Conservation (phyloP, 768 basidiomycete genomes). For the Tricholoma terreum region DNA sequence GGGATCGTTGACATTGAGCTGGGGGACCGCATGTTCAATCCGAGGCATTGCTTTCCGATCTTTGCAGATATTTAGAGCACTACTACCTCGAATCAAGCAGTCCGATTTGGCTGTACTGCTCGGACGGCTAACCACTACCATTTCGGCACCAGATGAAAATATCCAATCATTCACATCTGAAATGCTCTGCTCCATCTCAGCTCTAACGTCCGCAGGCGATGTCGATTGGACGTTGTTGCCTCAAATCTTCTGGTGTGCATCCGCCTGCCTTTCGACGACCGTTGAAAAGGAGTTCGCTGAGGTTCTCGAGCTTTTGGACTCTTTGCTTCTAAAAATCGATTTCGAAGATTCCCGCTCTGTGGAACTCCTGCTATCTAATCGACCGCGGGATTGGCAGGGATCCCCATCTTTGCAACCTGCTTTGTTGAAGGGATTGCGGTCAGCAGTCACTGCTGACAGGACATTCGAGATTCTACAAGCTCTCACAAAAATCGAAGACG, state of each 20-base stretch:
- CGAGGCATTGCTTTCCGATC: slow-evolving; percentile 85
- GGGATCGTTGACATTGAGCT: slow-evolving; percentile 76
- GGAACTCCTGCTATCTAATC: slow-evolving; percentile 65
- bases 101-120: slow-evolving; percentile 75
- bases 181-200: slow-evolving; percentile 71
- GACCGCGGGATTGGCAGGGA: slow-evolving; percentile 71
- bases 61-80: slow-evolving; percentile 82
- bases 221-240: slow-evolving; percentile 65
- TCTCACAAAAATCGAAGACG: slow-evolving; percentile 58
- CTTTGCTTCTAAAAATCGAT: slow-evolving; percentile 65
- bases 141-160: slow-evolving; percentile 71
- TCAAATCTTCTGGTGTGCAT: slow-evolving; percentile 84
- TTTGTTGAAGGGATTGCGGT: slow-evolving; percentile 76
- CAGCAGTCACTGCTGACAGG: slow-evolving; percentile 60
- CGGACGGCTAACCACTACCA: slow-evolving; percentile 79
- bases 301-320: slow-evolving; percentile 60
- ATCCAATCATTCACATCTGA: slow-evolving; percentile 83
- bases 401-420: slow-evolving; percentile 63
- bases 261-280: slow-evolving; percentile 78
- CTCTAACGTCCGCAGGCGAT: slow-evolving; percentile 53
- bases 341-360: slow-evolving; percentile 64
- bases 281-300: slow-evolving; percentile 78
- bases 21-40: slow-evolving; percentile 87
- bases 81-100: slow-evolving; percentile 69
- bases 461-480: slow-evolving; percentile 69